phyloP scores from a whole-genome alignment of 257 asterid species.

The Eustoma russellianum region DNA sequence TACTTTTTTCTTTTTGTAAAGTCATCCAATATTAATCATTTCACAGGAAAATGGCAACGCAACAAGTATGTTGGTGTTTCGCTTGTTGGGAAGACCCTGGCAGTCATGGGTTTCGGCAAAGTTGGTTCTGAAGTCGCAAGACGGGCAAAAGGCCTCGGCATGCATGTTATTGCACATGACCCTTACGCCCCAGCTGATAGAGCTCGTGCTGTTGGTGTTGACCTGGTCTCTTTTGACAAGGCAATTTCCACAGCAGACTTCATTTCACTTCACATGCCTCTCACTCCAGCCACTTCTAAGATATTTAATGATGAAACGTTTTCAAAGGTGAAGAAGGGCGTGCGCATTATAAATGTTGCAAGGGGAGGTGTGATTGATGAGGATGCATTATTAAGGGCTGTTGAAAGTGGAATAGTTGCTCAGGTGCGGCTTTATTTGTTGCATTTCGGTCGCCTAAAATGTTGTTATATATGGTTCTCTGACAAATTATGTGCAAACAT shows the following conservation, averaged over 20 bases:
- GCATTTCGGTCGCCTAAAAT: neutral
- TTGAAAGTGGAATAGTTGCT: constrained; percentile 77
- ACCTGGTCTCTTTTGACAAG: constrained; percentile 73
- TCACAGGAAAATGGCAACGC: constrained; percentile 77
- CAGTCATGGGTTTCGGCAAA: constrained; percentile 93
- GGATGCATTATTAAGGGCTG: constrained; percentile 88
- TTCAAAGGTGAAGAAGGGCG: constrained; percentile 87
- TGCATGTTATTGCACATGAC: constrained; percentile 88
- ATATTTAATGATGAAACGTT: constrained; percentile 78
- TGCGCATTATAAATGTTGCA: constrained; percentile 67
- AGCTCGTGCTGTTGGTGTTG: constrained; percentile 91
- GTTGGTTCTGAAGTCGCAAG: constrained; percentile 69
- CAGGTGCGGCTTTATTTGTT: constrained; percentile 40
- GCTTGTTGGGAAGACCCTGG: constrained; percentile 85
- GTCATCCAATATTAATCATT: neutral
- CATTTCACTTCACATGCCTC: constrained; percentile 96
- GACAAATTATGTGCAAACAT: too few relatives aligned
- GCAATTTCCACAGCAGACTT: constrained; percentile 81
- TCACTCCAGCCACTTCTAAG: constrained; percentile 76
- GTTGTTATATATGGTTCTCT: too few relatives aligned
- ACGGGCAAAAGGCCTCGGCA: constrained; percentile 95
- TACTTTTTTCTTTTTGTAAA: neutral
- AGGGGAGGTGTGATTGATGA: constrained; percentile 97
- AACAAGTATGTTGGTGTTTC: constrained; percentile 69
- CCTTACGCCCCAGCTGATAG: constrained; percentile 98